Conservation (phyloP, 2,329 filamentous ascomycete genomes). For the Bisporella sp. region DNA sequence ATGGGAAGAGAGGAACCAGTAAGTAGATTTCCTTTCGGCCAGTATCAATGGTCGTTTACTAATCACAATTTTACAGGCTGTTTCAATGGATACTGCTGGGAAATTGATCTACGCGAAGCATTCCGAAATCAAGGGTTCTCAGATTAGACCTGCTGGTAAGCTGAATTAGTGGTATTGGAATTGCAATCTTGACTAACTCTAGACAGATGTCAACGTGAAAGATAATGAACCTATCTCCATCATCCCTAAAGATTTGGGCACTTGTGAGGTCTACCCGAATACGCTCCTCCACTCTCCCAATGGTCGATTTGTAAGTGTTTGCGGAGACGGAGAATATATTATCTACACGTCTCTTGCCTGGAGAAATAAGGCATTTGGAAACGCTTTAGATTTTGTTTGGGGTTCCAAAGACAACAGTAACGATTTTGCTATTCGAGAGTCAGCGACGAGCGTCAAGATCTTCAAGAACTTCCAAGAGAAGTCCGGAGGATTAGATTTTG, state of each 20-base stretch:
- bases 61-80: conserved; percentile 39
- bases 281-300: conserved; percentile 95
- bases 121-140: conserved; percentile 88
- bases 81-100: conserved; percentile 93
- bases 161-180: background rate
- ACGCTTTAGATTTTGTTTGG: conserved; percentile 94
- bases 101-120: conserved; percentile 96
- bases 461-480: conserved; percentile 98
- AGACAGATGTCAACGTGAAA: conserved; percentile 67
- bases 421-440: conserved; percentile 96
- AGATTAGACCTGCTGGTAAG: conserved; percentile 77
- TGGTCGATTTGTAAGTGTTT: conserved; percentile 79
- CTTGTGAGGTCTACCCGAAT: conserved; percentile 94
- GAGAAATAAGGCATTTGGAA: conserved; percentile 96
- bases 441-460: conserved; percentile 86
- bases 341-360: conserved; percentile 96
- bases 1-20: conserved; percentile 92
- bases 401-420: conserved; percentile 96
- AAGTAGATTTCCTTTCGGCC: background rate
- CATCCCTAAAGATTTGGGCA: conserved; percentile 89
- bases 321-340: conserved; percentile 97
- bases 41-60: background rate
- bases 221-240: conserved; percentile 83
- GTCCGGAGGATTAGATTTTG: conserved; percentile 79
- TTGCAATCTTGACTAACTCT: background rate